phyloP scores from a whole-genome alignment of 2,329 filamentous ascomycete species.

The Monilinia polystroma region DNA sequence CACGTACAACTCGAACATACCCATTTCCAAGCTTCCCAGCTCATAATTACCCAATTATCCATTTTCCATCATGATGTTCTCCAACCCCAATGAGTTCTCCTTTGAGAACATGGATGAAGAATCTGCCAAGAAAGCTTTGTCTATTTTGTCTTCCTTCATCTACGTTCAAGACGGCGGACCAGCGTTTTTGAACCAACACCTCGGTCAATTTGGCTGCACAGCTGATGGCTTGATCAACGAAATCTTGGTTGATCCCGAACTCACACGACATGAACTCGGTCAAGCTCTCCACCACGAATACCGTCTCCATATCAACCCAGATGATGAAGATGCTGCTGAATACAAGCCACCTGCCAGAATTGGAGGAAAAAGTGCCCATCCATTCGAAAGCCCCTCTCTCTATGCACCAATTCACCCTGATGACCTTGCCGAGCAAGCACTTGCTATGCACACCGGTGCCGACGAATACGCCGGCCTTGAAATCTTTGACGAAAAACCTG shows the following conservation, averaged over 20 bases:
- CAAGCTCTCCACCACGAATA: slow-evolving; percentile 6
- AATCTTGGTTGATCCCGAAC: background rate
- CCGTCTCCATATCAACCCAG: background rate
- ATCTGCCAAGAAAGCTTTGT: slow-evolving; percentile 1
- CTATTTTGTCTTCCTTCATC: background rate
- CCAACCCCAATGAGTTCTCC: background rate
- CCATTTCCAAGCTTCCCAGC: background rate
- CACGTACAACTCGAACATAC: background rate
- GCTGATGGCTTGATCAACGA: slow-evolving; percentile 14
- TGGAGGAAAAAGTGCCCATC: background rate
- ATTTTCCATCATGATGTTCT: background rate
- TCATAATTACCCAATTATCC: background rate
- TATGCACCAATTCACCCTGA: background rate
- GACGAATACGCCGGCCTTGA: background rate
- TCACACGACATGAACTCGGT: background rate
- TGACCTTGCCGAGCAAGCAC: background rate
- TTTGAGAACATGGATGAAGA: background rate
- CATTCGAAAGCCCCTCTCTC: background rate
- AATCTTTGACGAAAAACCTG: background rate
- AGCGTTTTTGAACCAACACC: background rate
- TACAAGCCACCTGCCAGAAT: background rate
- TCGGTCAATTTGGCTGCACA: slow-evolving; percentile 1
- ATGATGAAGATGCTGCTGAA: background rate
- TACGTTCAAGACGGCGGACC: background rate
- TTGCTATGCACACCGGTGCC: background rate